phyloP scores from a whole-genome alignment of 2,329 filamentous ascomycete species.

The Pleurostoma richardsiae region DNA sequence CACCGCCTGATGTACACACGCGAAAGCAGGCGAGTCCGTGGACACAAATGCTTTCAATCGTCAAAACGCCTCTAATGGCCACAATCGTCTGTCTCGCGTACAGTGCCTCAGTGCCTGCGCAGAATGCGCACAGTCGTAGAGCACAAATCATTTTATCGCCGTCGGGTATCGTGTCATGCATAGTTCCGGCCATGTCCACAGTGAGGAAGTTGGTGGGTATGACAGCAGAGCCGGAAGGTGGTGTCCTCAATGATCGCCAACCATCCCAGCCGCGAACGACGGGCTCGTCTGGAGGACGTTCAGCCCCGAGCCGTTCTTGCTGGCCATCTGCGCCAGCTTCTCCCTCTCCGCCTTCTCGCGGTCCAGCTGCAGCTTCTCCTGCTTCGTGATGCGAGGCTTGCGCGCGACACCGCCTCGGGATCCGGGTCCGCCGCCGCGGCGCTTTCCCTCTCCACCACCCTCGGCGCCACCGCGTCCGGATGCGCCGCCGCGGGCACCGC shows the following conservation, averaged over 20 bases:
- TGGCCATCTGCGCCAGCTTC: constrained; percentile 32
- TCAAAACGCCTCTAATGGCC: too few relatives aligned
- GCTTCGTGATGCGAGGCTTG: constrained; percentile 83
- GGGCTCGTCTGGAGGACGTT: constrained; percentile 23
- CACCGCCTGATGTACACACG: too few relatives aligned
- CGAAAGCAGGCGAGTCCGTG: too few relatives aligned
- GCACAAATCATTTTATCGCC: too few relatives aligned
- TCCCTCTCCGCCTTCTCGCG: constrained; percentile 76
- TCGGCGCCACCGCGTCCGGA: constrained; percentile 51
- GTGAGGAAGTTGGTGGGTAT: too few relatives aligned
- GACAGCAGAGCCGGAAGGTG: too few relatives aligned
- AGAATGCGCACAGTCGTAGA: too few relatives aligned
- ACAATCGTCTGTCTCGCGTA: too few relatives aligned
- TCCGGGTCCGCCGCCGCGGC: constrained; percentile 52
- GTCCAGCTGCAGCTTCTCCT: constrained; percentile 75
- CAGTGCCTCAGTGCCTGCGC: too few relatives aligned
- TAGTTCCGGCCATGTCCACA: too few relatives aligned
- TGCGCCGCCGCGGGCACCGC: constrained; percentile 53
- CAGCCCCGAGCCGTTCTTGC: constrained; percentile 30
- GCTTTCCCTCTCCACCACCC: constrained; percentile 30
- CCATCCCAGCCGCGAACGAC: constrained; percentile 11
- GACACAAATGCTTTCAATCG: too few relatives aligned
- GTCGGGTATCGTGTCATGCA: too few relatives aligned
- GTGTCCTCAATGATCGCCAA: background rate
- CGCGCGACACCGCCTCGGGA: constrained; percentile 72